These are phyloP conservation scores for Candida methanosorbosa DNA, from an alignment of 805 yeast genomes.

Conservation along the genomic window DNA sequence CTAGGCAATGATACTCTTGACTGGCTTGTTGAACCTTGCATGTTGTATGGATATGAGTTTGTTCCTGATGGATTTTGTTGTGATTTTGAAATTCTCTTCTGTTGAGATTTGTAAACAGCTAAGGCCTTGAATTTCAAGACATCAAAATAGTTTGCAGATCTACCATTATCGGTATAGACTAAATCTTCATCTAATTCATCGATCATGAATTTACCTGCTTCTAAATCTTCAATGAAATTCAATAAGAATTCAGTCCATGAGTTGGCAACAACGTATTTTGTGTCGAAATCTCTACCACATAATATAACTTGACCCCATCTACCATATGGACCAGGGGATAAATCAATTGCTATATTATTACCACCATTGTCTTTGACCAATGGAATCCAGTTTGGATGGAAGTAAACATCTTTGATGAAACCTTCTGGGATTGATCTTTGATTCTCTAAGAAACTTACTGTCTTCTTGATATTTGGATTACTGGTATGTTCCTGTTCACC, in stretches of 20 bases:
- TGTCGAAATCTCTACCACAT: constrained; percentile 91
- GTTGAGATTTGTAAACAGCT: constrained; percentile 12
- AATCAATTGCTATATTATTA: constrained; percentile 84
- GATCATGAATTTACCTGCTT: constrained; percentile 70
- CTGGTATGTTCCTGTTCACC: background rate
- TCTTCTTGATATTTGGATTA: too few species aligned
- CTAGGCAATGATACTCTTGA: constrained; percentile 18
- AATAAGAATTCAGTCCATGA: constrained; percentile 87
- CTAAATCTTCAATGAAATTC: constrained; percentile 79
- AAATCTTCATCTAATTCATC: constrained; percentile 60
- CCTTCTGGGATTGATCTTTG: constrained; percentile 75
- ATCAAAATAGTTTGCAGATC: constrained; percentile 56
- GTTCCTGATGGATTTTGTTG: constrained; percentile 5
- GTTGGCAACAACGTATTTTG: constrained; percentile 76
- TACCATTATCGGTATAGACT: constrained; percentile 17
- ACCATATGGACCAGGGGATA: constrained; percentile 74
- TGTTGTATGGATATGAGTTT: background rate
- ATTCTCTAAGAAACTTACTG: constrained; percentile 27
- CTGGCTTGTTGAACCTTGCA: background rate
- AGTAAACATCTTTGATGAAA: constrained; percentile 64
- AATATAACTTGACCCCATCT: constrained; percentile 85
- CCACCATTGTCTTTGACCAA: constrained; percentile 82
- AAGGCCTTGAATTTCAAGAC: constrained; percentile 62
- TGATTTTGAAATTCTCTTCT: constrained; percentile 6
- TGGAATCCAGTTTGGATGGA: constrained; percentile 92